Percentiles rank a stretch among this genome's conserved stretches.
Evolutionary conservation across 169 alveolate species (phyloP).

Genomic region (Plasmodium inui): DNA sequence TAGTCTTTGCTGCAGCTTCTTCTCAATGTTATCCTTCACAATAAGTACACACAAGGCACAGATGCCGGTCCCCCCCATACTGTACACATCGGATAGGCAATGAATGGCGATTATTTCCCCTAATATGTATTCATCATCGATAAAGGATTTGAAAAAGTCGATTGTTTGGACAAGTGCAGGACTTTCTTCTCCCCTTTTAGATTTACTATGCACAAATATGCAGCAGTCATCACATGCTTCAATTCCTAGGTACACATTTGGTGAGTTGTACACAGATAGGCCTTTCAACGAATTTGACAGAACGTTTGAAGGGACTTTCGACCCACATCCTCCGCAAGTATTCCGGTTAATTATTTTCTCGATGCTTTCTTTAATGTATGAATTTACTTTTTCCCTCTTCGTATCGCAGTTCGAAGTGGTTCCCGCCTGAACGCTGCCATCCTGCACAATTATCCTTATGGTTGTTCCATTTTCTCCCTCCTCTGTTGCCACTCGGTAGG

Average conservation of each 20-base stretch:
- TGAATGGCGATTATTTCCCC: slow-evolving; percentile 74
- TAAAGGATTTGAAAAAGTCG: slow-evolving; percentile 73
- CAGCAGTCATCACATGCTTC: slow-evolving; percentile 76
- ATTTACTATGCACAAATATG: slow-evolving; percentile 73
- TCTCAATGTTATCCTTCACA: slow-evolving; percentile 74
- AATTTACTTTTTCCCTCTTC: slow-evolving; percentile 25
- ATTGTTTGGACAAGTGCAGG: slow-evolving; percentile 76
- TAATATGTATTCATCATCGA: slow-evolving; percentile 74
- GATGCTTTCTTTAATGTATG: slow-evolving; percentile 68
- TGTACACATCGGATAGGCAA: slow-evolving; percentile 71
- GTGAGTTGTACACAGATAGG: slow-evolving; percentile 38
- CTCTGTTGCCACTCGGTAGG: not conserved
- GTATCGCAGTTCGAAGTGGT: not conserved
- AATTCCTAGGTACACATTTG: slow-evolving; percentile 71
- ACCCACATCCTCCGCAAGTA: slow-evolving; percentile 77
- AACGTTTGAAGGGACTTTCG: slow-evolving; percentile 75
- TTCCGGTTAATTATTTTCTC: slow-evolving; percentile 71
- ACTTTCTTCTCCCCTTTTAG: slow-evolving; percentile 31
- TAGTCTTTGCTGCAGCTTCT: slow-evolving; percentile 60
- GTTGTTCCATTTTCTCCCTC: not conserved
- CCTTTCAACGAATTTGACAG: slow-evolving; percentile 59
- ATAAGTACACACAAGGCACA: slow-evolving; percentile 73
- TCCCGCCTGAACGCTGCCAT: not conserved
- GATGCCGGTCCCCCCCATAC: slow-evolving; percentile 76
- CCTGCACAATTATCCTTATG: not conserved